Evolutionary conservation across 1,284 basidiomycete genomes (phyloP), one percentile per base, ranked within the genome.

Genomic region (Tylopilus sp.): DNA sequence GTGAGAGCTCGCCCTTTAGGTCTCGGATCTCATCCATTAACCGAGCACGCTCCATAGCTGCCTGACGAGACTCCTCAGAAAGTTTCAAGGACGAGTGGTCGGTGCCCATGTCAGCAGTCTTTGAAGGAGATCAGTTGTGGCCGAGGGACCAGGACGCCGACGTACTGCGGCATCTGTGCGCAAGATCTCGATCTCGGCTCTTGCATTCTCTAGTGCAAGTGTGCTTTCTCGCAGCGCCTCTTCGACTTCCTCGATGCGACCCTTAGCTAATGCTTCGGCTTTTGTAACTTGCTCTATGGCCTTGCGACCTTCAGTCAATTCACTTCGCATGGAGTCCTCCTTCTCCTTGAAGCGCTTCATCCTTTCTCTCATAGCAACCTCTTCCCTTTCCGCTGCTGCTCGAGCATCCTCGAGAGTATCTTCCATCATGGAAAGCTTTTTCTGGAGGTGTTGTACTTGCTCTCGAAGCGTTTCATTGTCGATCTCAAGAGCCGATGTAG

Each of bases 391-490:
- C 2, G 86, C 75, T 21, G 80, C 76, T 7, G 74, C 74, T 17
- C 81, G 83, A 1, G 82, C 76, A 59, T 96, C 92, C 54, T 94
- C 90, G 10, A 97, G 76, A 59, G 84, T 75, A 61, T 96, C 94
- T 63, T 98, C 94, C 56, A 94, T 75, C 29, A 73, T 73, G 2
- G 77, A 69, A 38, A 94, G 78, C 66, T 88, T 88, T 64, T 78
- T 81, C 63, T 91, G 87, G 29, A 95, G 75, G 66, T 98, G 91
- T 47, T 82, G 78, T 24, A 92, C 77, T 65, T 98, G 93, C 36
- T 94, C 93, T 17, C 81, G 83, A 28, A 96, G 78, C 21, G 83
- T 85, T 67, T 97, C 93, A 62, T 95, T 95, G 70, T 98, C 94
- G 61, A 98, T 97, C 62, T 93, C 83, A 1, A 85, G 81, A 0